Evolutionary conservation across 257 asterid genomes (phyloP).

Genomic region (Echites panduratus): DNA sequence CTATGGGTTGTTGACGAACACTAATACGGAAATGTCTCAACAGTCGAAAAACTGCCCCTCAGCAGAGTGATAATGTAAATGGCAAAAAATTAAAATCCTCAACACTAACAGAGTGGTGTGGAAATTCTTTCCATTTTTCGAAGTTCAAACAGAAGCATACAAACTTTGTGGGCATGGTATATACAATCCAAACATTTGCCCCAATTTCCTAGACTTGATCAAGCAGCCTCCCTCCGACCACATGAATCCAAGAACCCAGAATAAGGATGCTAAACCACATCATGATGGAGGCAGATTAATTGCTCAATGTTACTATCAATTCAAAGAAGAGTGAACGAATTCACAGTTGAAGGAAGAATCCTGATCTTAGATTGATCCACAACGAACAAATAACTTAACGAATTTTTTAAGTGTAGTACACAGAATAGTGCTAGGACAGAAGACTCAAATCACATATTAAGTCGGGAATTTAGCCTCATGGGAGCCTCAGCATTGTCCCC

Average conservation of each 20-base stretch:
- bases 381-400: neutral
- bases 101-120: neutral
- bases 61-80: no score
- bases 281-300: neutral
- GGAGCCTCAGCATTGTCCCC: conserved; percentile 32
- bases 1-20: no score
- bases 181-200: neutral
- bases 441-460: conserved; percentile 17
- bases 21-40: no score
- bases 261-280: neutral
- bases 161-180: neutral
- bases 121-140: neutral
- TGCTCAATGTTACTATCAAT: neutral
- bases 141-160: neutral
- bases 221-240: neutral
- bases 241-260: neutral
- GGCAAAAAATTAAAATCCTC: no score
- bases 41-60: no score
- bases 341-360: neutral
- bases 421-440: neutral
- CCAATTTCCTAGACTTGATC: neutral
- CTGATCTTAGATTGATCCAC: neutral
- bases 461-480: conserved; percentile 24
- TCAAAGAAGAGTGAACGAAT: neutral
- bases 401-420: conserved; percentile 10